Evolutionary conservation across 257 asterid species (phyloP).

Genomic region (Solanum raphanifolium): DNA sequence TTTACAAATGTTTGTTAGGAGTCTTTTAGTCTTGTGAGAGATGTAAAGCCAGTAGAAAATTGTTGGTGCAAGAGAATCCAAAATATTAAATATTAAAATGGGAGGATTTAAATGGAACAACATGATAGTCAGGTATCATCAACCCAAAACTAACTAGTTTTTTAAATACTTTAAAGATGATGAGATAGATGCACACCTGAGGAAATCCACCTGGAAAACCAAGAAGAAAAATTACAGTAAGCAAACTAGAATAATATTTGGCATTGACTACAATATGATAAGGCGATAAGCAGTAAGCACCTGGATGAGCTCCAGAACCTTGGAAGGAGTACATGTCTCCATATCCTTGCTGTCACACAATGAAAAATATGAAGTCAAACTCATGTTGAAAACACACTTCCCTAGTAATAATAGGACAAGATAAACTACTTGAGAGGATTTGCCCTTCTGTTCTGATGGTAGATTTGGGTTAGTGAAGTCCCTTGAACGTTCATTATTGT

Average conservation of each 20-base stretch:
- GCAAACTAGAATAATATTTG: background rate
- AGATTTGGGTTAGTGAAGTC: conserved; percentile 92
- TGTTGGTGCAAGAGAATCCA: background rate
- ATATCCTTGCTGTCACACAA: conserved; percentile 50
- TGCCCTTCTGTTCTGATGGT: conserved; percentile 97
- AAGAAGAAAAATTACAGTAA: conserved; percentile 1
- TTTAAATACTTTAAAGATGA: background rate
- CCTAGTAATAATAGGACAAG: conserved; percentile 15
- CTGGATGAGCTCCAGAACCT: conserved; percentile 33
- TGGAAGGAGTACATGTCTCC: conserved; percentile 51
- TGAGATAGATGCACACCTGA: conserved; percentile 48
- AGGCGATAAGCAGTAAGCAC: conserved; percentile 16
- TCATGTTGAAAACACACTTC: background rate
- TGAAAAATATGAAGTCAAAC: conserved; percentile 6
- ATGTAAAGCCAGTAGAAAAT: background rate
- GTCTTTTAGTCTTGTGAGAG: background rate
- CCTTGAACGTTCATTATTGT: conserved; percentile 91
- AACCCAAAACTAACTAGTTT: background rate
- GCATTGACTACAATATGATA: background rate
- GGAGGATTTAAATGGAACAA: background rate
- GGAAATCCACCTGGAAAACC: conserved; percentile 68
- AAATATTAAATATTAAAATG: no score
- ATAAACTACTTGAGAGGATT: conserved; percentile 66
- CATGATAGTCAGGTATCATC: background rate
- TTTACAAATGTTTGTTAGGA: background rate